These are phyloP conservation scores for Sherardia arvensis DNA, from an alignment of 257 asterid genomes.

Conservation along the genomic window DNA sequence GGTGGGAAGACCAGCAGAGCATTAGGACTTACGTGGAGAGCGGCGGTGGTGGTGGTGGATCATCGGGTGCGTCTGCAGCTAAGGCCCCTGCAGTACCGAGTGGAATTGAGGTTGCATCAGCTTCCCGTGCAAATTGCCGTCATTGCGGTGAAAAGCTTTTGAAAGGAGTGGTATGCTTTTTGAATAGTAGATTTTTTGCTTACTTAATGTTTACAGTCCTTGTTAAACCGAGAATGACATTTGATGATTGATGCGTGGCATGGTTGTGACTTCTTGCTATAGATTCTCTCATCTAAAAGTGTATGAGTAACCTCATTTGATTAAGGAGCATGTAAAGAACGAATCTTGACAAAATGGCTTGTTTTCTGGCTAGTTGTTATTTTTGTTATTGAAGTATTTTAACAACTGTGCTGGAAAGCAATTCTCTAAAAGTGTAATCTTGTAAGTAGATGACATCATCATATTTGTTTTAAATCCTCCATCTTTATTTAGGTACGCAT, in stretches of 20 bases:
- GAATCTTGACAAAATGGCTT: background rate
- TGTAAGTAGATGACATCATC: background rate
- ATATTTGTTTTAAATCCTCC: slow-evolving; percentile 12
- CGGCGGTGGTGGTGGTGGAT: slow-evolving; percentile 3
- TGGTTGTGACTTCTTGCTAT: background rate
- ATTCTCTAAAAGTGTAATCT: background rate
- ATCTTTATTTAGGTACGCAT: slow-evolving; percentile 55
- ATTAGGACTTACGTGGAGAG: slow-evolving; percentile 57
- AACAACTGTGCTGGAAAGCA: background rate
- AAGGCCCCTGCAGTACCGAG: slow-evolving; percentile 29
- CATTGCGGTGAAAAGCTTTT: slow-evolving; percentile 57
- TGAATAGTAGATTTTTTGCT: background rate
- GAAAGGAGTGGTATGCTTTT: slow-evolving; percentile 65
- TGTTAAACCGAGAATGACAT: background rate
- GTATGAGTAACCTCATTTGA: background rate
- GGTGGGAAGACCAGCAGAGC: slow-evolving; percentile 92
- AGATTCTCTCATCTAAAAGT: background rate
- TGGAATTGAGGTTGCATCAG: slow-evolving; percentile 54
- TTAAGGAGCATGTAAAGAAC: background rate
- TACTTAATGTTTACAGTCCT: background rate
- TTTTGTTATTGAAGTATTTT: background rate
- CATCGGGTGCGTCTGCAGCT: slow-evolving; percentile 30
- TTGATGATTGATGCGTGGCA: background rate
- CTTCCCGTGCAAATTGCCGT: slow-evolving; percentile 83
- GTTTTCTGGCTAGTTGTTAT: background rate